Conservation (phyloP, 768 basidiomycete genomes). For the Agaricus sinodeliciosus region DNA sequence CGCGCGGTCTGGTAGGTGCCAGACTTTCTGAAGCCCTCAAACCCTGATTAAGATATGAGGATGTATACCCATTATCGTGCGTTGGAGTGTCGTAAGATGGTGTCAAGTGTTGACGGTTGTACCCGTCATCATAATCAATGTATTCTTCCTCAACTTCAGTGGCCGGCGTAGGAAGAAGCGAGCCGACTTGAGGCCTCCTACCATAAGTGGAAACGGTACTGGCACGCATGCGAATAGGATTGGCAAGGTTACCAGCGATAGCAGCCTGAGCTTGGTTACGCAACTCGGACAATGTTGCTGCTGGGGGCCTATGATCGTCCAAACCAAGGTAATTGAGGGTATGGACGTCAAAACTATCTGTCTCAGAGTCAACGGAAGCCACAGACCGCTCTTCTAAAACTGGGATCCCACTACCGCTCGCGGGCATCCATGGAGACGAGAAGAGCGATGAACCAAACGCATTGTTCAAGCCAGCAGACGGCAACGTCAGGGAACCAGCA, state of each 20-base stretch:
- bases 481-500: slow-evolving; percentile 88
- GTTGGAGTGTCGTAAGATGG: slow-evolving; percentile 48
- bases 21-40: slow-evolving; percentile 74
- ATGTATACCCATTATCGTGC: slow-evolving; percentile 45
- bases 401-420: slow-evolving; percentile 51
- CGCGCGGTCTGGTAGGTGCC: slow-evolving; percentile 58
- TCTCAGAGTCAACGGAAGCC: slow-evolving; percentile 69
- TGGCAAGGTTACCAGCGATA: slow-evolving; percentile 76
- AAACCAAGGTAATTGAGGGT: slow-evolving; percentile 96
- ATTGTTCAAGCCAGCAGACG: slow-evolving; percentile 68
- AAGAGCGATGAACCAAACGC: slow-evolving; percentile 88
- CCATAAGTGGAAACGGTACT: slow-evolving; percentile 94
- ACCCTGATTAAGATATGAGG: slow-evolving; percentile 62
- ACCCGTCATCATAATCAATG: slow-evolving; percentile 46
- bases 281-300: slow-evolving; percentile 84
- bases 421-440: slow-evolving; percentile 82
- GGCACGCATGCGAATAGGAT: slow-evolving; percentile 77
- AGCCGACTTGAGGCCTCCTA: slow-evolving; percentile 49
- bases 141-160: slow-evolving; percentile 77
- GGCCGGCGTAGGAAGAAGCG: slow-evolving; percentile 57
- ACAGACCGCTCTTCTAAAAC: slow-evolving; percentile 80
- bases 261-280: slow-evolving; percentile 88
- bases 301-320: slow-evolving; percentile 75
- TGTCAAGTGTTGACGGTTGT: slow-evolving; percentile 52
- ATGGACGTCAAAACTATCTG: slow-evolving; percentile 87